Evolutionary conservation across 129 eudicot species (phyloP).

Genomic region (Escallonia herrerae): DNA sequence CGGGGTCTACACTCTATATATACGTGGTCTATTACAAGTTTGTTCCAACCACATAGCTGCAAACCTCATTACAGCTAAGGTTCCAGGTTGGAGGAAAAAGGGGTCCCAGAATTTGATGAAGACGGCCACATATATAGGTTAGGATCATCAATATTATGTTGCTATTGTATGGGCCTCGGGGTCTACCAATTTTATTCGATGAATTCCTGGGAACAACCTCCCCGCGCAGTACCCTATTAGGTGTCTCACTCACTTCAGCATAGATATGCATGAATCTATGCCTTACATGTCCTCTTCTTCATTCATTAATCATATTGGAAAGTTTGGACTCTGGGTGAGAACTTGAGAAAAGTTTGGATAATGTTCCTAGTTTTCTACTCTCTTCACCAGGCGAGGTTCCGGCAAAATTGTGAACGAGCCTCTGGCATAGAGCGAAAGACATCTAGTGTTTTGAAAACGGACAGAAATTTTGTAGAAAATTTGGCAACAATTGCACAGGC

Average conservation of each 20-base stretch:
- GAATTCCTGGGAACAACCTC: neutral
- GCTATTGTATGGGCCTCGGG: conserved; percentile 2
- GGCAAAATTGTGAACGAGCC: no score
- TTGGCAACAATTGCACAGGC: no score
- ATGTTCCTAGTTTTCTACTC: no score
- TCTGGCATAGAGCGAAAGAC: no score
- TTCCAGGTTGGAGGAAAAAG: conserved; percentile 1
- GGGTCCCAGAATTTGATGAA: neutral
- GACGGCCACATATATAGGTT: neutral
- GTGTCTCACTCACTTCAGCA: neutral
- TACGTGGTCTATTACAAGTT: neutral
- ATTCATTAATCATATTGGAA: no score
- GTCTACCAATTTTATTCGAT: neutral
- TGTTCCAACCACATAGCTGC: neutral
- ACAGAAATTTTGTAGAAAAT: no score
- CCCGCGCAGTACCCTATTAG: neutral
- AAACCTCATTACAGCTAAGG: neutral
- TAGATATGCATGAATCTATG: neutral
- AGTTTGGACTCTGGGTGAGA: no score
- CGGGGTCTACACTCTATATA: neutral
- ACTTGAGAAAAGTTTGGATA: no score
- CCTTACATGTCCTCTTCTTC: no score
- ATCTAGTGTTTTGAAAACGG: no score
- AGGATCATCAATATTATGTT: neutral
- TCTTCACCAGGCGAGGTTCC: no score